Percentiles rank a stretch among this genome's conserved stretches.
Evolutionary conservation across 352 stramenopile genomes (phyloP).

Genomic region (Phytophthora hybrid): DNA sequence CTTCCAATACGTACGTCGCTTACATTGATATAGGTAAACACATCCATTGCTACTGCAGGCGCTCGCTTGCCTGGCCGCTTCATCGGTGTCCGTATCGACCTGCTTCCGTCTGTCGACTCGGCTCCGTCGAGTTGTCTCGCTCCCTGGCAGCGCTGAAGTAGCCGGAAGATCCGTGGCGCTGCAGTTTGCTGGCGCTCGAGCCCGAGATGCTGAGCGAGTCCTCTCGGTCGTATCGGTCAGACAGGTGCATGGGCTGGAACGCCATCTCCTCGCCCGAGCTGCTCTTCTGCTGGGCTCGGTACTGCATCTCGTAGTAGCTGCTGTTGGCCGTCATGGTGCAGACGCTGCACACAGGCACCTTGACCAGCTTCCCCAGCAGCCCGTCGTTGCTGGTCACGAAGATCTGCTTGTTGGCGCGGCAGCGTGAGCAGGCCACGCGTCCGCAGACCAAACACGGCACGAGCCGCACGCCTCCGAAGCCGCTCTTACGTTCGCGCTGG

Average conservation of each 20-base stretch:
- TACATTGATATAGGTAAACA: too few relatives aligned
- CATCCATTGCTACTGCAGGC: too few relatives aligned
- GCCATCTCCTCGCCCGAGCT: constrained; percentile 35
- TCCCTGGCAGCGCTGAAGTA: constrained; percentile 30
- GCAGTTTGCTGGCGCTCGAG: constrained; percentile 32
- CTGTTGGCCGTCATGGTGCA: constrained; percentile 51
- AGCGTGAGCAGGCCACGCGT: constrained; percentile 50
- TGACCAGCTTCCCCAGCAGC: constrained; percentile 49
- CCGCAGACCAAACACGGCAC: constrained; percentile 59
- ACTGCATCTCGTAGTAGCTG: constrained; percentile 44
- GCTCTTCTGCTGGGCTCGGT: constrained; percentile 37
- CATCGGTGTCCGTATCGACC: neutral
- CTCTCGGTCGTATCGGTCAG: constrained; percentile 30
- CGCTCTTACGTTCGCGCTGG: constrained; percentile 42
- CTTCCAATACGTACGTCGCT: too few relatives aligned
- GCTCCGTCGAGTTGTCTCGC: constrained; percentile 22
- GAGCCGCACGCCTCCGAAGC: constrained; percentile 50
- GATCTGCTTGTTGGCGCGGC: constrained; percentile 51
- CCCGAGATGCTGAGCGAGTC: constrained; percentile 39
- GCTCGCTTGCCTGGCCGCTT: neutral
- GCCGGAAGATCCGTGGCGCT: constrained; percentile 17
- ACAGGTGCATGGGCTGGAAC: constrained; percentile 37
- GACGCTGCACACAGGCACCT: constrained; percentile 46
- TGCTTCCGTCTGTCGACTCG: constrained; percentile 11
- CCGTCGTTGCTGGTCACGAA: constrained; percentile 52